phyloP scores from a whole-genome alignment of 306 rosid species.

The Leucaena leucocephala region DNA sequence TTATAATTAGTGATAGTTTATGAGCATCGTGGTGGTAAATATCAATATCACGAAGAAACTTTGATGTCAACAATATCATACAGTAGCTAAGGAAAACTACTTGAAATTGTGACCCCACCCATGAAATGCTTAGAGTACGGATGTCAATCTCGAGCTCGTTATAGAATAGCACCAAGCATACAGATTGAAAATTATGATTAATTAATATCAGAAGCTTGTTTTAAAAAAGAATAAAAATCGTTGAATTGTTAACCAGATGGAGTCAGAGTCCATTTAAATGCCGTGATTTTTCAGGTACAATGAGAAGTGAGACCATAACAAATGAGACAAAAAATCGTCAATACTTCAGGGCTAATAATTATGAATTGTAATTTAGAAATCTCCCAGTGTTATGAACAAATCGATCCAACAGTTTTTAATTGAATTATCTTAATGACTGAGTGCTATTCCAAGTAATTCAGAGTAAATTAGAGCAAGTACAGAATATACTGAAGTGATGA shows the following conservation, averaged over 20 bases:
- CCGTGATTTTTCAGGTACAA: constrained; percentile 25
- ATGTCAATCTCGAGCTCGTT: not conserved
- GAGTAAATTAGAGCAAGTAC: constrained; percentile 10
- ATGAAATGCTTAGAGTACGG: not conserved
- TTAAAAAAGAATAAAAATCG: not conserved
- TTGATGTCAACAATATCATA: constrained; percentile 6
- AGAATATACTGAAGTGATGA: constrained; percentile 15
- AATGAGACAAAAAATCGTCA: constrained; percentile 20
- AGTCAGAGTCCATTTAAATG: constrained; percentile 27
- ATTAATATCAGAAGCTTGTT: not conserved
- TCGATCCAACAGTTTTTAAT: constrained; percentile 9
- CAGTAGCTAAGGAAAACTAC: not conserved
- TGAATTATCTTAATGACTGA: constrained; percentile 6
- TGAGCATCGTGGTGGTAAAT: not conserved
- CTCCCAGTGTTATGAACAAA: constrained; percentile 22
- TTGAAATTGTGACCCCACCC: not conserved
- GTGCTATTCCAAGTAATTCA: constrained; percentile 7
- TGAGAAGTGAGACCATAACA: constrained; percentile 11
- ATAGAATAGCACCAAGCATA: not conserved
- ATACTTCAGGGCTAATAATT: constrained; percentile 27
- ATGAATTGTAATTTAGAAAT: constrained; percentile 23
- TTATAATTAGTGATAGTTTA: constrained; percentile 6
- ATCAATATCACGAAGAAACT: not conserved
- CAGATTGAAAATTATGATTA: constrained; percentile 8
- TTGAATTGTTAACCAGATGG: constrained; percentile 23